These are phyloP conservation scores for Lentinula boryana DNA, from an alignment of 768 basidiomycete species.

Conservation along the genomic window DNA sequence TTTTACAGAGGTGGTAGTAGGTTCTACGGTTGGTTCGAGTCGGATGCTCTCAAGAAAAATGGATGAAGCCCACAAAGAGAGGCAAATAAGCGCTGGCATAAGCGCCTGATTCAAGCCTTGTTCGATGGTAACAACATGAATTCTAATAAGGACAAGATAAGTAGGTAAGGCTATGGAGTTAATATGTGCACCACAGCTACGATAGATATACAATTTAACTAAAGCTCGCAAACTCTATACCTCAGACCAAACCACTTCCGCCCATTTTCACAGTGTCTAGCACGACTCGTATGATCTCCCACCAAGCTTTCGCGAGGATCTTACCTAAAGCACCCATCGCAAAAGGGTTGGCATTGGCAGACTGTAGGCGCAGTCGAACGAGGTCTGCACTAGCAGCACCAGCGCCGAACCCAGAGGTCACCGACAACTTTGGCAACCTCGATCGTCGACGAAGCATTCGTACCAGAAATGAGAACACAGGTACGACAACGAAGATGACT, in stretches of 20 bases:
- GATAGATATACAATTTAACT: no score
- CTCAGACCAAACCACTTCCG: constrained; percentile 61
- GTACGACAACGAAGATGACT: constrained; percentile 33
- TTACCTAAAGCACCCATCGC: constrained; percentile 8
- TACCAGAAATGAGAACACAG: constrained; percentile 41
- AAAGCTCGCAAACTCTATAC: not conserved
- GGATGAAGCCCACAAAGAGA: not conserved
- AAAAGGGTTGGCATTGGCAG: constrained; percentile 30
- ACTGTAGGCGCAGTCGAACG: constrained; percentile 49
- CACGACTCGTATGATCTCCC: constrained; percentile 44
- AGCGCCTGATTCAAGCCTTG: no score
- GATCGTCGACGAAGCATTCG: constrained; percentile 38
- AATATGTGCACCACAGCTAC: no score
- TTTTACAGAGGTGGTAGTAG: not conserved
- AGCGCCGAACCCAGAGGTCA: constrained; percentile 12
- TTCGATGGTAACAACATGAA: no score
- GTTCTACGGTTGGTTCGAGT: not conserved
- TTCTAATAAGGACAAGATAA: no score
- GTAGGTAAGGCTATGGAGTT: no score
- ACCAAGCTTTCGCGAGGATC: constrained; percentile 36
- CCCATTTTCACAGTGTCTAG: constrained; percentile 71
- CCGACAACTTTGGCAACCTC: constrained; percentile 26
- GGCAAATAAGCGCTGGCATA: not conserved
- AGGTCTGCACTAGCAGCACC: constrained; percentile 42
- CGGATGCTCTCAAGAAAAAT: not conserved